Conservation (phyloP, 2,329 filamentous ascomycete species). For the Colletotrichum trifolii region DNA sequence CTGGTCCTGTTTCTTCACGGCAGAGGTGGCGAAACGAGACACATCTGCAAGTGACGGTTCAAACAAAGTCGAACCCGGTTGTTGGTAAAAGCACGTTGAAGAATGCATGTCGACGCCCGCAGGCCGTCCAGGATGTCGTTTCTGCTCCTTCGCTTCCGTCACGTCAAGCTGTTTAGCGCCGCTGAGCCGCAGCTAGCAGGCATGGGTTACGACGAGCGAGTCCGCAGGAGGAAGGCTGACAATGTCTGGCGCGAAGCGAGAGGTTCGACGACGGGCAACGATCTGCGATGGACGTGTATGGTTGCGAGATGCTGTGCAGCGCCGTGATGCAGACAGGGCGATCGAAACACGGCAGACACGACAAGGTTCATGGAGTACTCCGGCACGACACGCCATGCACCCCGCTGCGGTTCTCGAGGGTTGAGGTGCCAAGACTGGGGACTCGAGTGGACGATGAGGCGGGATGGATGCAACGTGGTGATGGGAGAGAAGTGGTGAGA, state of each 20-base stretch:
- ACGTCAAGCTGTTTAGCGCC: conserved; percentile 16
- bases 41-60: neutral
- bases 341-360: neutral
- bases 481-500: neutral
- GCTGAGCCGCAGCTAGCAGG: neutral
- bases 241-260: neutral
- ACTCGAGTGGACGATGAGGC: neutral
- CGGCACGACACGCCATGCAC: conserved; percentile 6
- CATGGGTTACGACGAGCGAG: conserved; percentile 9
- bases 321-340: conserved; percentile 6
- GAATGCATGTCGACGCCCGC: conserved; percentile 21
- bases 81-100: conserved; percentile 5
- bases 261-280: neutral
- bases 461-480: conserved; percentile 14
- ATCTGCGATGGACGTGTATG: conserved; percentile 16
- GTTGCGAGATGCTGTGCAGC: conserved; percentile 2
- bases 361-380: conserved; percentile 20
- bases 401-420: conserved; percentile 18
- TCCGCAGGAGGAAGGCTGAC: neutral
- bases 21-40: neutral
- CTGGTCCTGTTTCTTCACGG: neutral
- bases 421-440: conserved; percentile 16
- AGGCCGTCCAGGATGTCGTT: conserved; percentile 14
- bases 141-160: conserved; percentile 14
- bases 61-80: conserved; percentile 1